Evolutionary conservation across 1,139 yeast species (phyloP).

Genomic region (Pichia sp.): DNA sequence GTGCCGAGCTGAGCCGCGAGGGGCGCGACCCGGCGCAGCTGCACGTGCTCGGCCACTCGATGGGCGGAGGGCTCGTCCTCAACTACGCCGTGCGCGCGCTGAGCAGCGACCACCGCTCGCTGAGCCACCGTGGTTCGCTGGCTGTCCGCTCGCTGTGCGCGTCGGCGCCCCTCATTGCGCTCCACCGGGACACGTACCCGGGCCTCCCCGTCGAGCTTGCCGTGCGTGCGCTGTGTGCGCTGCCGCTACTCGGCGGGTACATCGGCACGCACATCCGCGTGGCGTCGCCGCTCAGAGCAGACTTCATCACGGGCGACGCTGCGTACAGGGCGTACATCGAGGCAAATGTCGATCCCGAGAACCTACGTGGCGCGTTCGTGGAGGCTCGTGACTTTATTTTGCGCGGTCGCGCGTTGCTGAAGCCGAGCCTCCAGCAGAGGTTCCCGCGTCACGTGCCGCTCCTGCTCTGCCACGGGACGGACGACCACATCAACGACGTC

Average conservation of each 20-base stretch:
- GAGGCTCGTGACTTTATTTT: conserved; percentile 58
- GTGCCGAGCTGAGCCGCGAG: no score
- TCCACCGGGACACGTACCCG: conserved; percentile 57
- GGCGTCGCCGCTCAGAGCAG: conserved; percentile 48
- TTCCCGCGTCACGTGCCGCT: conserved; percentile 38
- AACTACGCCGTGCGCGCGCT: conserved; percentile 64
- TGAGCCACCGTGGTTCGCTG: conserved; percentile 31
- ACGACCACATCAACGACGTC: conserved; percentile 30
- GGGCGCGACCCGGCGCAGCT: no score
- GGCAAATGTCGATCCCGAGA: conserved; percentile 6
- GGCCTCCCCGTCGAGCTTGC: conserved; percentile 37
- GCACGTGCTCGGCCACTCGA: conserved; percentile 76
- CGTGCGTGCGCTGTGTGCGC: conserved; percentile 41
- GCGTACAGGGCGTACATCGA: conserved; percentile 39
- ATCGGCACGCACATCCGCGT: conserved; percentile 36
- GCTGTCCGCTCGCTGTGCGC: conserved; percentile 64
- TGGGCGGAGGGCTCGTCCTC: conserved; percentile 86
- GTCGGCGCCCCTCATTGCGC: conserved; percentile 58
- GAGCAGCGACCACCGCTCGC: conserved; percentile 22
- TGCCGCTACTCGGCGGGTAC: no score
- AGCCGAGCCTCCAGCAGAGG: conserved; percentile 36
- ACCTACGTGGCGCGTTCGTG: conserved; percentile 38
- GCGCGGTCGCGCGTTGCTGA: conserved; percentile 50
- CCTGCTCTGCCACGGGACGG: conserved; percentile 48
- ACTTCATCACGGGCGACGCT: conserved; percentile 49